Percentiles rank a stretch among this genome's conserved stretches.
phyloP scores from a whole-genome alignment of 345 rosid species.

The Gossypium rotundifolium region DNA sequence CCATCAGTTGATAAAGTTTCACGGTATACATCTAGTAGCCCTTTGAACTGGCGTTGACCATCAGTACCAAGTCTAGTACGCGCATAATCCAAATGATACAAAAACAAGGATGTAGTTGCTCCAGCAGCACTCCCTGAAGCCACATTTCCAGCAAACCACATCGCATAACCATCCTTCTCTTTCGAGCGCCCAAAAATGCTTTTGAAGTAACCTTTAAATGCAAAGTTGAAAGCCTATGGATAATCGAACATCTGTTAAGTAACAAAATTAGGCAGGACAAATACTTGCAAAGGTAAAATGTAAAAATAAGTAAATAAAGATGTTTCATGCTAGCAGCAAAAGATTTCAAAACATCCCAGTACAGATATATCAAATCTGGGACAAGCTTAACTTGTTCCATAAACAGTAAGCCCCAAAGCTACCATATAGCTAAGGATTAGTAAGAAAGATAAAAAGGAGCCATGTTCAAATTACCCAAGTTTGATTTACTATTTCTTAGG shows the following conservation, averaged over 20 bases:
- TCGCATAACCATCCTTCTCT: constrained; percentile 80
- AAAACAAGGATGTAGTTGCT: constrained; percentile 70
- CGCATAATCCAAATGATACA: constrained; percentile 89
- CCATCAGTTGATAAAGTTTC: constrained; percentile 78
- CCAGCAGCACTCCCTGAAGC: constrained; percentile 99
- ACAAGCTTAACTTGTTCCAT: neutral
- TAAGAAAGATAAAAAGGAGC: neutral
- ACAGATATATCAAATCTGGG: neutral
- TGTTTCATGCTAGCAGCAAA: neutral
- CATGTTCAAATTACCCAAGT: neutral
- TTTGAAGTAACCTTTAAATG: constrained; percentile 92
- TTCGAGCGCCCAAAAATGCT: constrained; percentile 63
- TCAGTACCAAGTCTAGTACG: constrained; percentile 86
- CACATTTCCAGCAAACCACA: constrained; percentile 79
- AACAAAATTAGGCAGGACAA: constrained; percentile 28
- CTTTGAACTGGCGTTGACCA: constrained; percentile 71
- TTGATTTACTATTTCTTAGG: neutral
- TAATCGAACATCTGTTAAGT: constrained; percentile 54
- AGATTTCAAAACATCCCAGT: neutral
- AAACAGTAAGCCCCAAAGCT: neutral
- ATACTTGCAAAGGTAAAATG: neutral
- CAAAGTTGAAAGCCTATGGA: constrained; percentile 95
- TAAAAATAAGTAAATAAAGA: neutral
- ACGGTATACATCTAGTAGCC: constrained; percentile 72
- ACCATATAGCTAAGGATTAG: neutral